phyloP scores from a whole-genome alignment of 106 monocot genomes.

The Dendrobium catenatum region DNA sequence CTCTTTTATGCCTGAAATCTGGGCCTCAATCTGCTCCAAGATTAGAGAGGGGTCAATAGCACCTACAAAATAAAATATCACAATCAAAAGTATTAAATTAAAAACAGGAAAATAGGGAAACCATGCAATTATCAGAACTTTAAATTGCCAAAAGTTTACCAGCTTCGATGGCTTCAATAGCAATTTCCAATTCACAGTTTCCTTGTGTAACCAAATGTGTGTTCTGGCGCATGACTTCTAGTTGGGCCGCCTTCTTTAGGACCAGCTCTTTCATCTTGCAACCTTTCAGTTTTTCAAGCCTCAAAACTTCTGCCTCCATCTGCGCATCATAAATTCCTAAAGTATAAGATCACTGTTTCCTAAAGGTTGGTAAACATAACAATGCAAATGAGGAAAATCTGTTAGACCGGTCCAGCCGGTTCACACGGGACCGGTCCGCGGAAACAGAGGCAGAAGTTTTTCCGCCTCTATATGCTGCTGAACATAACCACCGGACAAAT shows the following conservation, averaged over 20 bases:
- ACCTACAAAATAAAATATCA: conserved; percentile 18
- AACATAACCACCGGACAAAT: no score
- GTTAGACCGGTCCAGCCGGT: no score
- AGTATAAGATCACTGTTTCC: background rate
- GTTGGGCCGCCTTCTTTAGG: conserved; percentile 42
- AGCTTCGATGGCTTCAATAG: conserved; percentile 29
- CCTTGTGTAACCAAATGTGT: conserved; percentile 34
- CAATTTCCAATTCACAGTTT: conserved; percentile 20
- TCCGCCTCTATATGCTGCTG: no score
- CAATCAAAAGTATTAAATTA: background rate
- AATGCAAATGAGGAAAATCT: background rate
- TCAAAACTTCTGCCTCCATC: conserved; percentile 48
- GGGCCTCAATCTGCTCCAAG: conserved; percentile 54
- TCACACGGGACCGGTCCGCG: no score
- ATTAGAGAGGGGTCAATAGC: conserved; percentile 46
- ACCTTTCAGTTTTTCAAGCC: conserved; percentile 50
- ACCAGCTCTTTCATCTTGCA: conserved; percentile 68
- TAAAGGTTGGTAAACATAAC: background rate
- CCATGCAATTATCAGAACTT: background rate
- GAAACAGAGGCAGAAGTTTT: no score
- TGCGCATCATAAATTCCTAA: conserved; percentile 11
- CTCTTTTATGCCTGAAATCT: conserved; percentile 46
- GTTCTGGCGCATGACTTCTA: conserved; percentile 38
- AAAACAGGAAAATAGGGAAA: background rate
- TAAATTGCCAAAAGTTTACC: conserved; percentile 11